Evolutionary conservation across 2,329 filamentous ascomycete species (phyloP).

Genomic region (Colletotrichum filicis): DNA sequence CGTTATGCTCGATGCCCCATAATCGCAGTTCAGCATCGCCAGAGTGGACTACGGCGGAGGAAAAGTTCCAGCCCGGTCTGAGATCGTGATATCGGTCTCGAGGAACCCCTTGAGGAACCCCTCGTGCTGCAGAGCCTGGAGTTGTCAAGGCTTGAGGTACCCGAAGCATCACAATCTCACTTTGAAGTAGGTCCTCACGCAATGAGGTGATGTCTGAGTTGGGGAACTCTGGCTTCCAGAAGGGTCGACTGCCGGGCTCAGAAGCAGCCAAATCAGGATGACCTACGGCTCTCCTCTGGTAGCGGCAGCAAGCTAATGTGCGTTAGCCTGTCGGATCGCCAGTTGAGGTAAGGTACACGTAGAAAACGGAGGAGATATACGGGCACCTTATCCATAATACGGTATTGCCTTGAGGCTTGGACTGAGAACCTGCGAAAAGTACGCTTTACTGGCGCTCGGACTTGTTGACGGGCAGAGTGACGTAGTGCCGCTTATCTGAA

Average conservation of each 20-base stretch:
- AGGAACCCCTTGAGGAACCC: background rate
- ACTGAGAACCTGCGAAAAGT: background rate
- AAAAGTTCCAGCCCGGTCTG: conserved; percentile 24
- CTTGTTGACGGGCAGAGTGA: background rate
- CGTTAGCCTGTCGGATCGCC: background rate
- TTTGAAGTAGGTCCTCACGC: background rate
- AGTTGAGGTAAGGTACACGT: background rate
- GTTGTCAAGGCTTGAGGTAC: too few relatives aligned
- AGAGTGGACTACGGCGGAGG: conserved; percentile 14
- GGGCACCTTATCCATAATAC: too few relatives aligned
- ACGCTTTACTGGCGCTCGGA: background rate
- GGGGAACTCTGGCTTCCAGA: background rate
- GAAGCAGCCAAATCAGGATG: background rate
- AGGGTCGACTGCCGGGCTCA: background rate
- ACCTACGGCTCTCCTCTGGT: background rate
- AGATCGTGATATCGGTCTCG: background rate
- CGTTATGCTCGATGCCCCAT: background rate
- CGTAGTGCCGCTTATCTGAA: background rate
- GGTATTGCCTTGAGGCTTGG: background rate
- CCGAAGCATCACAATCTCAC: too few relatives aligned
- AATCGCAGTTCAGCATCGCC: conserved; percentile 5
- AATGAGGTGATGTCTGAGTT: background rate
- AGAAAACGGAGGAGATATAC: background rate
- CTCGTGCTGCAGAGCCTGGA: too few relatives aligned
- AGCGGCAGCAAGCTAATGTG: background rate